phyloP scores from a whole-genome alignment of 345 rosid genomes.

The Punica granatum region DNA sequence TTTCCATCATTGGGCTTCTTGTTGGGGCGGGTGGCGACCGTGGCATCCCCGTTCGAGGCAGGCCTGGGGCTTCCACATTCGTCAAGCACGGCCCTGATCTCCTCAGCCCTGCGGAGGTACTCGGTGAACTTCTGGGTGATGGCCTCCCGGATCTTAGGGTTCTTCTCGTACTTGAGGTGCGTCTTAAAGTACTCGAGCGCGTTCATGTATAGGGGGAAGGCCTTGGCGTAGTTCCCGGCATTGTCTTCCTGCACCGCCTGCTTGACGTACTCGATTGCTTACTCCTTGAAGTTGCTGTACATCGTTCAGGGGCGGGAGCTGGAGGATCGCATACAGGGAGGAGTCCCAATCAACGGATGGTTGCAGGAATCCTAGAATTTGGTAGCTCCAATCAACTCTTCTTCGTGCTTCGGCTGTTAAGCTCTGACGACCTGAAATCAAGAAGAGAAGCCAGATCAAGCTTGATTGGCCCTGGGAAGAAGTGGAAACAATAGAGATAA shows the following conservation, averaged over 20 bases:
- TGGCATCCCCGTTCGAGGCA: conserved; percentile 61
- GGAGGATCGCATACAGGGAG: conserved; percentile 5
- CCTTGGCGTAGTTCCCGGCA: conserved; percentile 83
- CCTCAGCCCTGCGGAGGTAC: conserved; percentile 91
- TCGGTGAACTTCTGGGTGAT: conserved; percentile 77
- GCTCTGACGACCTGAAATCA: too few species aligned
- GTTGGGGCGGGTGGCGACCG: conserved; percentile 64
- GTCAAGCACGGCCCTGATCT: conserved; percentile 83
- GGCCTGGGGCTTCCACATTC: conserved; percentile 80
- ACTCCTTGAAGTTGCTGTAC: conserved; percentile 97
- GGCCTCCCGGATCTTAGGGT: conserved; percentile 77
- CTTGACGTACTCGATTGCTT: conserved; percentile 89
- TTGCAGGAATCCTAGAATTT: conserved; percentile 8
- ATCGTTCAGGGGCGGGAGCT: conserved; percentile 20
- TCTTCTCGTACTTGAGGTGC: conserved; percentile 94
- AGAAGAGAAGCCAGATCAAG: too few species aligned
- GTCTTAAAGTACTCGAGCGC: conserved; percentile 94
- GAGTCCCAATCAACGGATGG: background rate
- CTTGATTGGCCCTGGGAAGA: too few species aligned
- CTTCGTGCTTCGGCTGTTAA: too few species aligned
- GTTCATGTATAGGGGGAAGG: conserved; percentile 88
- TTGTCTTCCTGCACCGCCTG: conserved; percentile 88
- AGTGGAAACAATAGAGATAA: too few species aligned
- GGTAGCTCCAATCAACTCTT: too few species aligned
- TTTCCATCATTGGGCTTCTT: conserved; percentile 75